phyloP scores from a whole-genome alignment of 2,329 filamentous ascomycete genomes.

The Coleophoma eucalyptorum region DNA sequence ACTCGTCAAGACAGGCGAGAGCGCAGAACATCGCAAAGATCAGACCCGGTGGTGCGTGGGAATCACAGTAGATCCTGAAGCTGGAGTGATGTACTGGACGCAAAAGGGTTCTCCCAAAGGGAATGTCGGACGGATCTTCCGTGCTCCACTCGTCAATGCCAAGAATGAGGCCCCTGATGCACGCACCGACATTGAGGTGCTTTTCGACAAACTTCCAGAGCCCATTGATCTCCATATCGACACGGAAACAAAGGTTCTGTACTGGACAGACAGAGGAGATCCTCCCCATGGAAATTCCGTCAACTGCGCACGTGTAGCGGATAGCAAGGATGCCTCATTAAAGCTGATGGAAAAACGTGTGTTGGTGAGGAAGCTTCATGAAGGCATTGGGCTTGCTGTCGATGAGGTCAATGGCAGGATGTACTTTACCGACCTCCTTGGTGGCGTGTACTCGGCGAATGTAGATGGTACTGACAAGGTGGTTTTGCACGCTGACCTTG shows the following conservation, averaged over 20 bases:
- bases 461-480: conserved; percentile 23
- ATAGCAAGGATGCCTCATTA: neutral
- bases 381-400: conserved; percentile 42
- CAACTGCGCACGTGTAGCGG: conserved; percentile 31
- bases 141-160: conserved; percentile 36
- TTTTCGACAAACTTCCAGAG: conserved; percentile 45
- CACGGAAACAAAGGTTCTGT: conserved; percentile 38
- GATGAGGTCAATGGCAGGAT: conserved; percentile 30
- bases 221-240: conserved; percentile 56
- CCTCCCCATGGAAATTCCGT: conserved; percentile 49
- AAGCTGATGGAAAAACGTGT: conserved; percentile 11
- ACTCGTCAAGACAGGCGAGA: conserved; percentile 20
- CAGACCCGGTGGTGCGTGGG: conserved; percentile 49
- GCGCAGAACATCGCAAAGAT: conserved; percentile 6
- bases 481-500: neutral
- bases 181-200: conserved; percentile 11
- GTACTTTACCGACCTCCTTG: conserved; percentile 37
- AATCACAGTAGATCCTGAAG: conserved; percentile 39
- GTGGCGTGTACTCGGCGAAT: conserved; percentile 31
- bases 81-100: conserved; percentile 54
- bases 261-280: conserved; percentile 61
- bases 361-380: conserved; percentile 34
- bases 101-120: conserved; percentile 54
- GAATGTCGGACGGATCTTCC: conserved; percentile 46
- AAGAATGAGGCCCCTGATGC: conserved; percentile 20